A percentile compares a stretch with the other conserved stretches of the same genome.
phyloP scores from a whole-genome alignment of 345 rosid species.

The Tarenaya hassleriana region DNA sequence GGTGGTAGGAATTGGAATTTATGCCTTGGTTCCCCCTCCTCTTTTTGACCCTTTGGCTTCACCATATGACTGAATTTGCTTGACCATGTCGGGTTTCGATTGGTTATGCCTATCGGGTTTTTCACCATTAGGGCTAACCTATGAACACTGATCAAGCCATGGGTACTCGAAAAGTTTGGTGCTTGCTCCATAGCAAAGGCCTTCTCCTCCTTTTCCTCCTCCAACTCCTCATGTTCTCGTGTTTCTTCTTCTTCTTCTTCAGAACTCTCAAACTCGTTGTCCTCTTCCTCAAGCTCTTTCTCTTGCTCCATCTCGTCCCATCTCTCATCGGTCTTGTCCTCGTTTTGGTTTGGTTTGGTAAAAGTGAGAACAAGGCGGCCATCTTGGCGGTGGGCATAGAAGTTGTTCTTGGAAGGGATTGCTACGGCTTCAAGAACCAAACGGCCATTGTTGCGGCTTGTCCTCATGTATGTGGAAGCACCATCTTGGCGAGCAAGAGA shows the following conservation, averaged over 20 bases:
- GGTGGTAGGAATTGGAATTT: slow-evolving; percentile 35
- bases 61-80: not conserved
- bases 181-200: slow-evolving; percentile 21
- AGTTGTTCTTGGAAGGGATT: slow-evolving; percentile 42
- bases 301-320: slow-evolving; percentile 15
- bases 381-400: slow-evolving; percentile 52
- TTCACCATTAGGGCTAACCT: slow-evolving; percentile 42
- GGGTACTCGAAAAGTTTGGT: slow-evolving; percentile 25
- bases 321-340: slow-evolving; percentile 12
- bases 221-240: not conserved
- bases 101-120: slow-evolving; percentile 33
- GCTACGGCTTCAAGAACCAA: slow-evolving; percentile 68
- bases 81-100: slow-evolving; percentile 41
- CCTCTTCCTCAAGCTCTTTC: too few relatives aligned
- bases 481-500: slow-evolving; percentile 40
- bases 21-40: slow-evolving; percentile 6
- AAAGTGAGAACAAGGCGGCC: slow-evolving; percentile 75
- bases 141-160: slow-evolving; percentile 30
- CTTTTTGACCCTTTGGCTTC: not conserved
- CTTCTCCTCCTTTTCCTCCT: too few relatives aligned
- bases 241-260: slow-evolving; percentile 5
- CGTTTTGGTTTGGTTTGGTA: not conserved
- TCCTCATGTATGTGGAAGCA: slow-evolving; percentile 38
- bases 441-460: slow-evolving; percentile 56
- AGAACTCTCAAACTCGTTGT: slow-evolving; percentile 15